Conservation (phyloP, 2,329 filamentous ascomycete genomes). For the Trichoderma sp. region DNA sequence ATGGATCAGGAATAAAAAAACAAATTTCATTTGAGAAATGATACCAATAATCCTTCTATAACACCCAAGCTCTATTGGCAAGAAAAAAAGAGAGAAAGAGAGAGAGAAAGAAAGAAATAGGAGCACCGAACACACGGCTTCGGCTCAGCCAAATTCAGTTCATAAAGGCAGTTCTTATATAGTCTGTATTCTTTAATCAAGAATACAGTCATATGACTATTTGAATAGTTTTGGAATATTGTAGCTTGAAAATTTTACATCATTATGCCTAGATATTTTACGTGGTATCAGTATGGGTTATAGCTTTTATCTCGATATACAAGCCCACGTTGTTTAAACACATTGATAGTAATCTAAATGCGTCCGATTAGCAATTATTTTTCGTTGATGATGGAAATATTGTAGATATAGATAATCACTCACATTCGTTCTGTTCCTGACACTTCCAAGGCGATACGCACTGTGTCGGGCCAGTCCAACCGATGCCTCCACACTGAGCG, state of each 20-base stretch:
- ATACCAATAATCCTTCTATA: neutral
- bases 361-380: neutral
- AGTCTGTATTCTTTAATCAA: neutral
- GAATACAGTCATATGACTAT: neutral
- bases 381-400: neutral
- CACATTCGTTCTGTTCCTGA: constrained; percentile 8
- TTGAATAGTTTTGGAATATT: neutral
- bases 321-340: neutral
- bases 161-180: neutral
- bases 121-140: neutral
- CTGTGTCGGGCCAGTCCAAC: constrained; percentile 9
- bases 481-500: constrained; percentile 6
- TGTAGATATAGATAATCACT: neutral
- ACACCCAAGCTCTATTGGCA: neutral
- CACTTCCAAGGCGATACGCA: constrained; percentile 2
- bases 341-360: constrained; percentile 1
- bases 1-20: too few species aligned
- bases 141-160: neutral
- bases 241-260: neutral
- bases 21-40: neutral
- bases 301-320: neutral
- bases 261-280: neutral
- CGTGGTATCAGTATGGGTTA: neutral
- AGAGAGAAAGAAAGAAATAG: too few species aligned
- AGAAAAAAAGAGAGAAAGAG: neutral